A percentile compares a stretch with the other conserved stretches of the same genome.
Evolutionary conservation across 2,329 filamentous ascomycete species (phyloP).

Genomic region (Alternaria burnsii): DNA sequence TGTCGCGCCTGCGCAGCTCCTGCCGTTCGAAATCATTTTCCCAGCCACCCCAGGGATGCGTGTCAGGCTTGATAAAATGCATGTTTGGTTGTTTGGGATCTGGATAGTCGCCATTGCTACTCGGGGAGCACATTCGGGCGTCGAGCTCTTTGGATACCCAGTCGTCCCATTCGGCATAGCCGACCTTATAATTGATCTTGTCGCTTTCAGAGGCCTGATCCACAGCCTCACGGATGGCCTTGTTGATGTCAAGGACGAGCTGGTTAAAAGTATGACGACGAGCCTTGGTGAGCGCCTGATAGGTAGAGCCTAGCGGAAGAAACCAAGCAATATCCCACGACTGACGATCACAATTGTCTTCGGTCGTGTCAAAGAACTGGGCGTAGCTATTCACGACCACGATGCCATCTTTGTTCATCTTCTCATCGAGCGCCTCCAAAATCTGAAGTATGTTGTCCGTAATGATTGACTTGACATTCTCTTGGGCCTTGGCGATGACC

Average conservation of each 20-base stretch:
- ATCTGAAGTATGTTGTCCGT: conserved; percentile 7
- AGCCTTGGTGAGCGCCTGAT: conserved; percentile 3
- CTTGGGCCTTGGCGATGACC: conserved; percentile 9
- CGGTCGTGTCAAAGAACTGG: conserved; percentile 4
- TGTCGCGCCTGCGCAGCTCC: conserved; percentile 8
- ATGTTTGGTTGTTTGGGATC: conserved; percentile 5
- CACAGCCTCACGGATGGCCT: not conserved
- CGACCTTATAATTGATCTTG: conserved; percentile 11
- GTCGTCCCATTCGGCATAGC: conserved; percentile 9
- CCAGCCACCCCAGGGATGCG: conserved; percentile 4
- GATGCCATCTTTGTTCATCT: conserved; percentile 10
- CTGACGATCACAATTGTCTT: conserved; percentile 6
- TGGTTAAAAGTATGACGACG: conserved; percentile 12
- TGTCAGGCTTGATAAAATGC: conserved; percentile 17
- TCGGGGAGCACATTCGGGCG: conserved; percentile 11
- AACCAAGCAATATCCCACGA: conserved; percentile 8
- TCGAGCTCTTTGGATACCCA: conserved; percentile 8
- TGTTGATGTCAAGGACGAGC: conserved; percentile 11
- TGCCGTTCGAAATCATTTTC: not conserved
- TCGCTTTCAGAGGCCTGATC: not conserved
- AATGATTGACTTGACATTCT: conserved; percentile 8
- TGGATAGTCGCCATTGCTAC: conserved; percentile 12
- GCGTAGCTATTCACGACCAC: conserved; percentile 10
- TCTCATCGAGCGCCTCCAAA: conserved; percentile 9
- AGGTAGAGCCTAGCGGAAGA: conserved; percentile 4